Base-by-base conservation (phyloP, 257 asterid species). In the Hygrophila difformis region DNA sequence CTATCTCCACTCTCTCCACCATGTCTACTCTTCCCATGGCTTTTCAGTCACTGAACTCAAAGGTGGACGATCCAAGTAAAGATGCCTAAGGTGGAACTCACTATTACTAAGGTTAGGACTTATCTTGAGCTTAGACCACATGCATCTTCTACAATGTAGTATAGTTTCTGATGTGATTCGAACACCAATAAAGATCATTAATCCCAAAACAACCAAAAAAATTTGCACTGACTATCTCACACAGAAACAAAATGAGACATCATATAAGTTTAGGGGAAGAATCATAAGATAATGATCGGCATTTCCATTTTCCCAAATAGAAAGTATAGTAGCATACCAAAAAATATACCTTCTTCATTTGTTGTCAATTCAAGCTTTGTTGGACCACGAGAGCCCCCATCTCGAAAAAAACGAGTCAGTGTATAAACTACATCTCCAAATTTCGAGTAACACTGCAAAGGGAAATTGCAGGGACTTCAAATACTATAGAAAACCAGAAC, bases 341-440 rank as follows among this genome's bases (percentile, higher is more conserved):
- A 39, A 24, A 12, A 37, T 53, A 50, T 66, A 82, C 96, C 93
- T 62, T 60, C 61, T 23, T 61, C 66, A 40, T 49, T 52, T 17
- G 7, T 62, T 13, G 66, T 29, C 71, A 71, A 39, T 66, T 77
- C 80, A 53, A 63, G 67, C 72, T 79, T 89, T 28, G 79, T 69
- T 60, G 78, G 87, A 53, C 62, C 74, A 55, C 53, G 51, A 44
- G 51, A 40, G 39, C 74, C 69, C 39, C 68, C 78, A 66, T 89
- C 93, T 65, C 93, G 87, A 35, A 79, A 89, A 62, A 89, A 91
- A 17, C 80, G 93, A 44, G 94, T 82, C 74, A 91, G 53, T 43
- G 93, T 71, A 69, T 75, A 91, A 56, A 80, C 92, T 43, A 82
- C 72, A 53, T 91, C 96, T 53, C 98, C 98, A 70, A 85, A 91